Evolutionary conservation across 768 basidiomycete species (phyloP).

Genomic region (Amanita subjunquillea): DNA sequence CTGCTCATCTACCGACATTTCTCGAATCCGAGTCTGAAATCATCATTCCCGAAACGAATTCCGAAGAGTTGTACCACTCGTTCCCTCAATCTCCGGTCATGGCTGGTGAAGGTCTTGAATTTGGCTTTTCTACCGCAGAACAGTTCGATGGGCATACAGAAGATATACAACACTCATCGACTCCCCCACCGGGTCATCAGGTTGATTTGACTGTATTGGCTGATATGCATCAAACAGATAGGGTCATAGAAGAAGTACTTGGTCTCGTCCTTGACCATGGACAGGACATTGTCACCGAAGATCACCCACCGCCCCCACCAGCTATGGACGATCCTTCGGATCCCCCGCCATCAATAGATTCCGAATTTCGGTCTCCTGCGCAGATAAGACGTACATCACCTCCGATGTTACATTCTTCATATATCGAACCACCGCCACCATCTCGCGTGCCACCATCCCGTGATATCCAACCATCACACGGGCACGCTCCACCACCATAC

Average conservation of each 20-base stretch:
- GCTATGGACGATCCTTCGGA: slow-evolving; percentile 83
- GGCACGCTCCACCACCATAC: slow-evolving; percentile 74
- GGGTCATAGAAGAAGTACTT: slow-evolving; percentile 41
- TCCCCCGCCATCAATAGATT: slow-evolving; percentile 83
- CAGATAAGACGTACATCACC: slow-evolving; percentile 23
- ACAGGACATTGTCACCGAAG: slow-evolving; percentile 24
- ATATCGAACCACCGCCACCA: slow-evolving; percentile 20
- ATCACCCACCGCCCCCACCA: slow-evolving; percentile 62
- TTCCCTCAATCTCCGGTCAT: slow-evolving; percentile 26
- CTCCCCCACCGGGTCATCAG: slow-evolving; percentile 68
- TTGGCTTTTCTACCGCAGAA: slow-evolving; percentile 60
- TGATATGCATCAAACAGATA: slow-evolving; percentile 42
- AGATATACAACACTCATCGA: slow-evolving; percentile 49
- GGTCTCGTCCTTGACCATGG: slow-evolving; percentile 47
- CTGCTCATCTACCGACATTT: slow-evolving; percentile 58
- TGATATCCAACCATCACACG: slow-evolving; percentile 29
- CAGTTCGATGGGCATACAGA: slow-evolving; percentile 80
- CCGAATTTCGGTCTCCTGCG: slow-evolving; percentile 52
- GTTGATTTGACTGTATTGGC: slow-evolving; percentile 60
- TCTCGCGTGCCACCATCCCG: slow-evolving; percentile 20
- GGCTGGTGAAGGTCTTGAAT: slow-evolving; percentile 65
- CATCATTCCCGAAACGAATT: slow-evolving; percentile 41
- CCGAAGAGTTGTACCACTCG: slow-evolving; percentile 26
- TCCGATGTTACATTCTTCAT: slow-evolving; percentile 20
- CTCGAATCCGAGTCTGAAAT: slow-evolving; percentile 74